Evolutionary conservation across 176 grass and related monocot species (phyloP), one percentile per base, ranked within the genome.

Genomic region (Alloteropsis semialata): DNA sequence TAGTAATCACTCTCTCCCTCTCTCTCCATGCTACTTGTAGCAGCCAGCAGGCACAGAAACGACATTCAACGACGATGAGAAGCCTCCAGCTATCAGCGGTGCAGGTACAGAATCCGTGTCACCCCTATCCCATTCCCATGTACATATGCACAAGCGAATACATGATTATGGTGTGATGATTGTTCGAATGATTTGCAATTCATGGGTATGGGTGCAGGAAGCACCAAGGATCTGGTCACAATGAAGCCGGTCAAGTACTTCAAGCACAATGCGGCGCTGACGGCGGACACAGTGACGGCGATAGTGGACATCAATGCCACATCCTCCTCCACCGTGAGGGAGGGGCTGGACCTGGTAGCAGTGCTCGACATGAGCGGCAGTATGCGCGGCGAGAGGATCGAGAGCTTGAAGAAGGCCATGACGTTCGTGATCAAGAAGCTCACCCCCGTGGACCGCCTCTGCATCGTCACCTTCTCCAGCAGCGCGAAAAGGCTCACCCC

Each of bases 341-440:
- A 38, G 4, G 30, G 74, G 0, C 59, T 86, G 2, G 84, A 86
- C 53, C 74, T 86, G 0, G 84, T 86, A 13, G 75, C 41, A 3
- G 84, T 86, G 38, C 50, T 86, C 45, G 75, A 80, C 48, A 28
- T 64, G 13, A 80, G 75, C 28, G 53, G 28, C n/a, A 72, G 75
- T 28, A 80, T 86, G 75, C 0, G 1, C 0, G 75, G 29, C 7
- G 2, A 5, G 0, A 86, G 22, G 75, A 36, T 86, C 1, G 29
- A 19, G 0, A 13, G 79, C 69, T 3, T 80, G 1, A 50, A 73
- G 39, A 34, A 0, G 7, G 75, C 84, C 34, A 61, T 72, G 65
- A 16, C 18, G 55, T 86, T 80, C 60, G 34, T 86, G 6, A 36
- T 86, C 30, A 70, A 6, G 27, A 86, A 86, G 69, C 76, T 86